Evolutionary conservation across 805 yeast species (phyloP), one percentile per base, ranked within the genome.

Genomic region (Metschnikowia baotianmanensis): DNA sequence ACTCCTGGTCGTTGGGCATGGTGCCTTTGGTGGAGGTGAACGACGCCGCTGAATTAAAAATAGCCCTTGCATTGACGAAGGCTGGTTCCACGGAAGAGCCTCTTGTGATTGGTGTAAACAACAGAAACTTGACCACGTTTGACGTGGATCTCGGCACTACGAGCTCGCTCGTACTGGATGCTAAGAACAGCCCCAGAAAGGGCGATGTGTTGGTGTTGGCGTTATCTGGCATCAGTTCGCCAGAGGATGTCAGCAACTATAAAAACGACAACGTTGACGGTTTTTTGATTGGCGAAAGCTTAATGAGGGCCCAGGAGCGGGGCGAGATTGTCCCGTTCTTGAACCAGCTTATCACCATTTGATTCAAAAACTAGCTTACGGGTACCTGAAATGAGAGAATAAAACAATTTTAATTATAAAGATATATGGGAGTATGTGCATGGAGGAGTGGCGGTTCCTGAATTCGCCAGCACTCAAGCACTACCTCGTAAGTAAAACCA

Each of bases 21-120:
- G 96, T 90, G 57, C 99, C 99, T 12, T 69, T 93, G 47, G 97
- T 93, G n/a, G 99, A 93, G 65, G 95, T 93, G 19, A 84, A 86
- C 59, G 80, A 86, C 28, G 69, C 71, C 13, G 70, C 70, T 2
- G 99, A 93, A 60, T 73, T 89, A 66, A 54, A 72, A 36, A 63
- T 75, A 30, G 96, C 97, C 0, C 51, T 86, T 21, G 61, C 60
- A 12, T 63, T 93, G 35, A 79, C 78, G 0, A 50, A 55, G 47
- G 43, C 59, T 10, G 59, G 55, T 11, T 38, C 50, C 15, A 62
- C 53, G 17, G 40, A 47, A n/a, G 72, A 69, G 38, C 84, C 96
- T 4, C 78, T 80, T 57, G 82, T 93, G 9, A 82, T 93, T 53
- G 99, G 99, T 40, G 96, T 93, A 35, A 93, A 93, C 69, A 93